Percentiles rank a stretch among this genome's conserved stretches.
These are phyloP conservation scores for Nannizzia gypsea DNA, from an alignment of 2,329 filamentous ascomycete genomes.

Conservation along the genomic window DNA sequence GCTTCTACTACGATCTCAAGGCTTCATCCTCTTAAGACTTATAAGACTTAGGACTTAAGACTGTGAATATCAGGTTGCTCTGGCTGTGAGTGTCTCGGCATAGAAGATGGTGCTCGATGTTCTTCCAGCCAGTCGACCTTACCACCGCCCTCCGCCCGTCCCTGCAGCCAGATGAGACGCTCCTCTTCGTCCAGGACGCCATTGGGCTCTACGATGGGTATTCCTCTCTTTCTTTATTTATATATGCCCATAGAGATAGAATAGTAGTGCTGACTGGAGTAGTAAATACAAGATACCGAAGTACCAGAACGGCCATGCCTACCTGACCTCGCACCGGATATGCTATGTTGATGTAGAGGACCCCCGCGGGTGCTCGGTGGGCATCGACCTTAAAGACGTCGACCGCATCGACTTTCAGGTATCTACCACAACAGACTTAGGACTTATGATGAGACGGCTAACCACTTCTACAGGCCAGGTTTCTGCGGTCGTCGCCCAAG, in stretches of 20 bases:
- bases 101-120: conserved; percentile 58
- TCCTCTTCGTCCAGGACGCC: conserved; percentile 94
- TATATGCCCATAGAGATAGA: conserved; percentile 12
- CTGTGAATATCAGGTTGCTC: too few species aligned
- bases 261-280: conserved; percentile 11
- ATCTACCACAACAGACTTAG: conserved; percentile 17
- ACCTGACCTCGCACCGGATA: conserved; percentile 85
- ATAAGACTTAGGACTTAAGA: too few species aligned
- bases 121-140: conserved; percentile 87
- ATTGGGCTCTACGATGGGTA: conserved; percentile 97
- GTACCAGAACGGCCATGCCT: conserved; percentile 91
- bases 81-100: background rate
- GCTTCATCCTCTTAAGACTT: background rate
- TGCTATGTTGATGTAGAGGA: conserved; percentile 90
- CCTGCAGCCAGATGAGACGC: conserved; percentile 82
- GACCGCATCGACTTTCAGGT: conserved; percentile 86
- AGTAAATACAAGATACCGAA: conserved; percentile 92
- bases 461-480: conserved; percentile 53
- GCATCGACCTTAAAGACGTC: conserved; percentile 79
- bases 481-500: conserved; percentile 89
- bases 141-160: conserved; percentile 91
- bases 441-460: background rate
- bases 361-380: conserved; percentile 71
- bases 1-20: too few species aligned
- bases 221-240: conserved; percentile 25